Base-by-base conservation (phyloP, 2,329 filamentous ascomycete genomes). In the Pseudogymnoascus destructans region DNA sequence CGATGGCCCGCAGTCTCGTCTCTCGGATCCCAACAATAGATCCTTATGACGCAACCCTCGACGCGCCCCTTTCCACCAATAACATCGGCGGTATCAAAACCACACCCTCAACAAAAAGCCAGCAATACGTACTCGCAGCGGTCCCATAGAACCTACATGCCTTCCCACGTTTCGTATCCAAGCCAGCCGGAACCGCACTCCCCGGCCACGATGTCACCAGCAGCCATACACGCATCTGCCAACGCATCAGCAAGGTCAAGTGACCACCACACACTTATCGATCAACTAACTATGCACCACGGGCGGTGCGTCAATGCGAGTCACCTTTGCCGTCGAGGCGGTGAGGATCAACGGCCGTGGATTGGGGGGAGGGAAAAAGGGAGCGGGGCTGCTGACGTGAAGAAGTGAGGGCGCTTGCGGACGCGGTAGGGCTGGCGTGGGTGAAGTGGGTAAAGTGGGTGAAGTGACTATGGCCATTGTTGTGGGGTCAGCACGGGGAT, bases 361-460 rank as follows among this genome's bases (percentile, higher is more conserved):
- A 38, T 38, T 35, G 32, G 54, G 15, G 30, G 30, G 17, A 19
- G 30, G 15, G 30, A 17, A 35, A 35, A 56, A 9, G 15, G 11
- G 35, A 21, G 54, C 32, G 54, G 35, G 30, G 54, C 54, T 56
- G 54, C 54, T 56, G 30, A 56, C 54, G 30, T 52, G 46, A 52
- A 52, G 46, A 52, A 52, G 46, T 52, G 46, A 52, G 25, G 46
- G 46, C 25, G 46, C 46, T 52, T 52, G 25, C 46, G 46, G 46
- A 30, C 46, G 46, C 25, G 46, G 46, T 52, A 52, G 46, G 46
- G 46, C 46, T 52, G 25, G 46, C 46, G 46, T 52, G 46, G 46
- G 46, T 52, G 25, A 19, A 49, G 23, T 49, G 42, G 27, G 23
- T 23, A 6, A 23, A 23, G n/a, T n/a, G n/a, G 42, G 46, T 52